phyloP scores from a whole-genome alignment of 1,284 basidiomycete genomes.

The Moesziomyces aphidis region DNA sequence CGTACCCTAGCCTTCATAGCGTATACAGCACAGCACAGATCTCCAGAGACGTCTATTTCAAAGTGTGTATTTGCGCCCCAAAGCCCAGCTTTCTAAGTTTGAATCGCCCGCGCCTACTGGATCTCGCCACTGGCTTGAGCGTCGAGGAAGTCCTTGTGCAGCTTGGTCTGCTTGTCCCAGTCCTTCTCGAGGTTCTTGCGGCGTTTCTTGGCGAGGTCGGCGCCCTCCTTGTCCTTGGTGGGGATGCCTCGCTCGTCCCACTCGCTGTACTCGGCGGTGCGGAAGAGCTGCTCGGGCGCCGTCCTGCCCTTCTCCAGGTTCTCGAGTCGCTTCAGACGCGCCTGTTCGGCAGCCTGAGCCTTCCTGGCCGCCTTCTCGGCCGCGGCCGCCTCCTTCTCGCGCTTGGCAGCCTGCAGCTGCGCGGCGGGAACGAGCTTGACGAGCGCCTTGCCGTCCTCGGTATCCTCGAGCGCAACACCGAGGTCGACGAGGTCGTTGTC shows the following conservation, averaged over 20 bases:
- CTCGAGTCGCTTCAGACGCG: constrained; percentile 78
- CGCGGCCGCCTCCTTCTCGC: constrained; percentile 84
- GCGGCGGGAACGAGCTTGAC: constrained; percentile 90
- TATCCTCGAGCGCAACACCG: constrained; percentile 95
- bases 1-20: background rate
- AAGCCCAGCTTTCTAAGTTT: no score
- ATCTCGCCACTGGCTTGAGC: constrained; percentile 59
- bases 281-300: constrained; percentile 83
- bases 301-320: constrained; percentile 86
- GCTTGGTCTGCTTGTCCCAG: constrained; percentile 74
- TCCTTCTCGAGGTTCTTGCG: constrained; percentile 86
- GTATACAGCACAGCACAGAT: no score
- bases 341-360: constrained; percentile 78
- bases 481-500: constrained; percentile 90
- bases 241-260: constrained; percentile 90
- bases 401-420: constrained; percentile 83
- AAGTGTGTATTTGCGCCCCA: no score
- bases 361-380: constrained; percentile 87
- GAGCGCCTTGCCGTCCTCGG: constrained; percentile 80
- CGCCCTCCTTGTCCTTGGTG: constrained; percentile 82
- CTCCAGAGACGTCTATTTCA: no score
- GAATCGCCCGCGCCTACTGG: constrained; percentile 12
- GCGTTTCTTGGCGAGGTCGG: constrained; percentile 84
- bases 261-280: constrained; percentile 73
- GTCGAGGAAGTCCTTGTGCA: constrained; percentile 62